Evolutionary conservation across 2,329 filamentous ascomycete species (phyloP), one percentile per base, ranked within the genome.

Genomic region (Drechslerella dactyloides): DNA sequence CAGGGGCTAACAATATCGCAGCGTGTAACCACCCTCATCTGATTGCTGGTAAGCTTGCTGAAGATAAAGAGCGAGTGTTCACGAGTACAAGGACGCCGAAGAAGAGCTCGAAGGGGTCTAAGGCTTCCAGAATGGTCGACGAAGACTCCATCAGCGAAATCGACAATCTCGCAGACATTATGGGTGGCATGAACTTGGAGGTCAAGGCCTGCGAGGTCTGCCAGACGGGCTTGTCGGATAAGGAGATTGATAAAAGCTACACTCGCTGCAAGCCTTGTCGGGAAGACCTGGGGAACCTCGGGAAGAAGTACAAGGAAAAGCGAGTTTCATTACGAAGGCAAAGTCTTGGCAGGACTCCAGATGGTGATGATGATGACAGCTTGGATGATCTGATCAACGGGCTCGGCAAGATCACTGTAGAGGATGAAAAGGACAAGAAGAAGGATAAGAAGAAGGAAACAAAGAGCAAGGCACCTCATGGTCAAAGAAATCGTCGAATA

Each of bases 11-110:
- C 24, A 2, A n/a, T 15, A n/a, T 15, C 19, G 13, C 15, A 23
- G 90, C 92, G 19, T 99, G 94, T 80, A 96, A 99, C 77, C 94
- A 99, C 78, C 92, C 93, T 0, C 89, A 91, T 75, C 83, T 99
- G 51, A 89, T 96, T 11, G 90, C 91, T 74, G 89, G 88, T 74
- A 93, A 96, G 77, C 83, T 97, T 65, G 89, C 89, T 62, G 90
- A 90, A 74, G 94, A 99, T 78, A 91, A 89, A 76, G 94, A 97
- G 77, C 90, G 87, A 0, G 89, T 86, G 33, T 79, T 80, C 70
- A 81, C 82, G 4, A 83, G 81, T 35, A 77, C 82, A 1, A 80
- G 80, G 8, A 83, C 84, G 74, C 82, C 84, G 37, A 83, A 84
- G 53, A 76, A 77, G 13, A 73, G 75, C 23, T 33, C 44, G 0